Base-by-base conservation (phyloP, 148 eudicot species). In the Rhododendron kiyosumense region DNA sequence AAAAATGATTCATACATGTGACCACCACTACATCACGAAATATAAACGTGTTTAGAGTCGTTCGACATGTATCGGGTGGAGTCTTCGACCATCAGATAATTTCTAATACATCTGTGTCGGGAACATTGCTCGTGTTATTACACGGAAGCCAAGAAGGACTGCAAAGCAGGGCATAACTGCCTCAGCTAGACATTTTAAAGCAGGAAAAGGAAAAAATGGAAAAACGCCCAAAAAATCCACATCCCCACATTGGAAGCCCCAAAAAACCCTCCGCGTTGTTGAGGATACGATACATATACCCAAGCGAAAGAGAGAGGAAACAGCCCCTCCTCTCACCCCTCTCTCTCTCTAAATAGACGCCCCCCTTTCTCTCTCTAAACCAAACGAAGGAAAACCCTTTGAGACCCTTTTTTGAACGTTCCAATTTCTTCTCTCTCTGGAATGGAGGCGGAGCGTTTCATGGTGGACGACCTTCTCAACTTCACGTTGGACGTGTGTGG, bases 381-480 rank as follows among this genome's bases (percentile, higher is more conserved):
- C 20, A 52, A 14, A 52, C 57, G 3, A 11, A 17, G n/a, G 7
- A 12, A 24, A 7, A 36, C 79, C 77, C 34, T 28, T 17, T 17
- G 22, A 57, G 24, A 26, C 36, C 61, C 63, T 4, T 26, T 26
- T 75, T 38, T 17, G 10, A 75, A 36, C 79, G 79, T 15, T 73
- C 24, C 12, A 26, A 76, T 54, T 73, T 84, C 69, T 30, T 79
- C 75, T 36, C 32, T 69, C 11, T 86, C 77, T 86, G 74, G 84
- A 86, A 86, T 90, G 88, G 91, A 87, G 88, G 61, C 86, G 2
- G 22, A 26, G 41, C 0, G 82, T 85, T 85, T 91, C 57, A 81
- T 84, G 79, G 88, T 86, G 48, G 94, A 94, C 51, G 94, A 90
- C 86, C 89, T 94, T 20, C 81, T 94, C 65, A 79, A 94, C 92